phyloP scores from a whole-genome alignment of 208 protist genomes.

The Leishmania braziliensis region DNA sequence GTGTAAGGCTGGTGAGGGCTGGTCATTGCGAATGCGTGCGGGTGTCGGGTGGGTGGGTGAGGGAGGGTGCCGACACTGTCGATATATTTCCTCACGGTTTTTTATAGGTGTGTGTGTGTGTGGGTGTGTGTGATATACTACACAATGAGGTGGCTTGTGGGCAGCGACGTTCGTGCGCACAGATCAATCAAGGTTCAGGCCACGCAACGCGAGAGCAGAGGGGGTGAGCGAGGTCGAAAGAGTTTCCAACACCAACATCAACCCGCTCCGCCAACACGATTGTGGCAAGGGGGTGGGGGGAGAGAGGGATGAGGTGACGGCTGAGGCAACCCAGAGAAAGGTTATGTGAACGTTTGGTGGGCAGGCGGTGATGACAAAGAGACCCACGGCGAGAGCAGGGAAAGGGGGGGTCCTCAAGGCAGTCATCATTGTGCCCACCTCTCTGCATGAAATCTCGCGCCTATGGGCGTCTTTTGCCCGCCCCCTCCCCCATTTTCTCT shows the following conservation, averaged over 20 bases:
- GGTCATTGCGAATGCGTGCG: conserved; percentile 37
- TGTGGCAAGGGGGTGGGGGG: background rate
- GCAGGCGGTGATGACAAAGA: background rate
- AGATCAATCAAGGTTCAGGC: background rate
- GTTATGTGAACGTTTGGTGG: background rate
- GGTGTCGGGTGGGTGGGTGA: background rate
- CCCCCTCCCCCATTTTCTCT: background rate
- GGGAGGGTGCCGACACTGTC: background rate
- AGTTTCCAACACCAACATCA: background rate
- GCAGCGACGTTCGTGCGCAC: background rate
- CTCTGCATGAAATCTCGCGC: background rate
- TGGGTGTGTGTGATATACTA: background rate
- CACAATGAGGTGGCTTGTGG: background rate
- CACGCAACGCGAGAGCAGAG: background rate
- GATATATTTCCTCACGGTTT: background rate
- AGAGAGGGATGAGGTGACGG: background rate
- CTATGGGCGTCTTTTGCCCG: too few relatives aligned
- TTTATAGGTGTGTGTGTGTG: background rate
- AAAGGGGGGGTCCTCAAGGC: background rate
- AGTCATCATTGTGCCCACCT: background rate
- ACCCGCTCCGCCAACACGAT: background rate
- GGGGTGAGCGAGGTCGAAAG: background rate
- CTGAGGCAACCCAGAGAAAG: background rate
- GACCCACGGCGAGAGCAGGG: too few relatives aligned
- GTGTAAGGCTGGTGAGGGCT: conserved; percentile 48